Percentiles rank a stretch among this genome's conserved stretches.
Evolutionary conservation across 495 filamentous ascomycete species (phyloP).

Genomic region (Aspergillus affinis): DNA sequence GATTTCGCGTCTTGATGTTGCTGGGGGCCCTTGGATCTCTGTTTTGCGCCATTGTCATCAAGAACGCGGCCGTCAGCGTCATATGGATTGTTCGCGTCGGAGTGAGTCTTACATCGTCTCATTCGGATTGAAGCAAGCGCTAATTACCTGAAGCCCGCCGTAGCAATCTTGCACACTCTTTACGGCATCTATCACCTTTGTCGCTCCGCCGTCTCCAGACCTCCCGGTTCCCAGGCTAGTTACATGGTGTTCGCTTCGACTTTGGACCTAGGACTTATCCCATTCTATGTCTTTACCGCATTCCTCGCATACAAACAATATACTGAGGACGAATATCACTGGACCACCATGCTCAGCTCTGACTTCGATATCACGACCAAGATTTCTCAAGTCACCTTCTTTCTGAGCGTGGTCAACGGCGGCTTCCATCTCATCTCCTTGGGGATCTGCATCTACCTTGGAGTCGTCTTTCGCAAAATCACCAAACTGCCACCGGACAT

Average conservation of each 20-base stretch:
- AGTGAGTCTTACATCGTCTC: constrained; percentile 46
- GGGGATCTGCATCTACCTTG: constrained; percentile 66
- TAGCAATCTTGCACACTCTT: constrained; percentile 65
- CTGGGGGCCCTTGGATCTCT: constrained; percentile 68
- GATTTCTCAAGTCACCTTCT: constrained; percentile 64
- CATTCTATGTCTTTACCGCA: constrained; percentile 74
- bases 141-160: constrained; percentile 54
- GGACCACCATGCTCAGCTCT: constrained; percentile 59
- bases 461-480: constrained; percentile 77
- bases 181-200: constrained; percentile 80
- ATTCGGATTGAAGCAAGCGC: background rate
- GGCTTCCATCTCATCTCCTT: constrained; percentile 71
- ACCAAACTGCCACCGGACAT: constrained; percentile 79
- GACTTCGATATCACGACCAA: constrained; percentile 45
- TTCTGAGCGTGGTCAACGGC: constrained; percentile 57
- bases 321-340: constrained; percentile 47
- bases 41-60: constrained; percentile 70
- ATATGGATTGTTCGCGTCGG: constrained; percentile 78
- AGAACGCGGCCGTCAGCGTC: constrained; percentile 55
- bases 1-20: constrained; percentile 62
- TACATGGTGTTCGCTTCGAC: constrained; percentile 80
- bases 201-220: constrained; percentile 62
- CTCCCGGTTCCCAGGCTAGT: constrained; percentile 74
- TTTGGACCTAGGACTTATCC: constrained; percentile 68
- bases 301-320: constrained; percentile 52